Percentiles rank a stretch among this genome's conserved stretches.
phyloP scores from a whole-genome alignment of 2,329 filamentous ascomycete genomes.

The Leptographium galeiforme region DNA sequence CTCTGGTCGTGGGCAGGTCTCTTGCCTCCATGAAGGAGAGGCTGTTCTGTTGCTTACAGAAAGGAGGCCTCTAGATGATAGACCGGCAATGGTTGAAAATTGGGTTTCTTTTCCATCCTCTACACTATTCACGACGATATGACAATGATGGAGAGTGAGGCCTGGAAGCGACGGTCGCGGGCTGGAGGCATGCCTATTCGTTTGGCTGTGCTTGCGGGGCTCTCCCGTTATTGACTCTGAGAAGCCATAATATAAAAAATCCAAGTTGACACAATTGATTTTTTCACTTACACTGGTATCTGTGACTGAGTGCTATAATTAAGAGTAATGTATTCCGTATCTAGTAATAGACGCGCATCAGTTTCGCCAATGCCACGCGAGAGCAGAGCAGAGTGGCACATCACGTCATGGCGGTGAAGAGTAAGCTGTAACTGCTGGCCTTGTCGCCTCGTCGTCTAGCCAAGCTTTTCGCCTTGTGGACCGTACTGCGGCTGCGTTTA shows the following conservation, averaged over 20 bases:
- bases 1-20: not conserved
- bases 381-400: too few species aligned
- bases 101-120: slow-evolving; percentile 1
- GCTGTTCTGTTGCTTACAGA: not conserved
- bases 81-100: slow-evolving; percentile 1
- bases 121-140: slow-evolving; percentile 3
- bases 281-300: not conserved
- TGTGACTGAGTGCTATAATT: not conserved
- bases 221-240: slow-evolving; percentile 1
- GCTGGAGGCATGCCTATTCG: not conserved
- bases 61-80: slow-evolving; percentile 3
- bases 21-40: not conserved
- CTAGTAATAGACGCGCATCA: not conserved
- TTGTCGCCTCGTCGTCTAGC: not conserved
- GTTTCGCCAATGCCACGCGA: too few species aligned
- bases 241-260: slow-evolving; percentile 2
- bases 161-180: not conserved
- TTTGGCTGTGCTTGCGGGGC: not conserved
- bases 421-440: too few species aligned
- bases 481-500: too few species aligned
- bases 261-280: not conserved
- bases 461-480: too few species aligned
- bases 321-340: too few species aligned
- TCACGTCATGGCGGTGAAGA: too few species aligned
- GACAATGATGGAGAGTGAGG: slow-evolving; percentile 1